phyloP scores from a whole-genome alignment of 768 basidiomycete species.

The Macrolepiota fuliginosa region DNA sequence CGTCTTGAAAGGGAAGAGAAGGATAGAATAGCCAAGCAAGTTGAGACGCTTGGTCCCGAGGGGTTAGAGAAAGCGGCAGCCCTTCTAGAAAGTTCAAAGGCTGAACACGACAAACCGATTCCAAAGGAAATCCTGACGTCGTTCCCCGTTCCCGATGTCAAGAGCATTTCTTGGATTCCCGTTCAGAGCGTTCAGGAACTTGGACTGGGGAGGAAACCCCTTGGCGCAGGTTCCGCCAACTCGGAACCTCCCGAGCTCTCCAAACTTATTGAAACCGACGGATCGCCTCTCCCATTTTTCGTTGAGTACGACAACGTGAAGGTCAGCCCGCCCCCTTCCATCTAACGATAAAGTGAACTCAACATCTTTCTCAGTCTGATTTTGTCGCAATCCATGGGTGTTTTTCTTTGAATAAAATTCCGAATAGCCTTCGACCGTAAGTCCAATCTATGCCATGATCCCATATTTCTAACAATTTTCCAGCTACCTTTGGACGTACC shows the following conservation, averaged over 20 bases:
- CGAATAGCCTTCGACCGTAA: conserved; percentile 75
- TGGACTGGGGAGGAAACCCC: conserved; percentile 42
- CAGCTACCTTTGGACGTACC: conserved; percentile 78
- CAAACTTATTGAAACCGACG: conserved; percentile 67
- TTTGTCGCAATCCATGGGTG: conserved; percentile 82
- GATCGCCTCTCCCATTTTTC: conserved; percentile 74
- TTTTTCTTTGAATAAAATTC: conserved; percentile 73
- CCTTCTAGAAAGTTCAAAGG: conserved; percentile 78
- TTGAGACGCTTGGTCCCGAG: conserved; percentile 68
- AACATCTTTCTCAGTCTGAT: conserved; percentile 62
- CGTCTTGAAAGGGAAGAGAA: conserved; percentile 82
- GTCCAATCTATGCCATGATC: conserved; percentile 19
- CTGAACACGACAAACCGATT: conserved; percentile 80
- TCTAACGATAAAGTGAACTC: background rate
- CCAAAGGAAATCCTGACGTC: conserved; percentile 76
- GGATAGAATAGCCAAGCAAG: conserved; percentile 67
- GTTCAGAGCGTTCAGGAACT: conserved; percentile 62
- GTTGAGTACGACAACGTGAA: conserved; percentile 93
- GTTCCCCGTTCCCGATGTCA: conserved; percentile 91
- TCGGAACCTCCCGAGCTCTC: conserved; percentile 47
- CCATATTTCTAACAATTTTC: background rate
- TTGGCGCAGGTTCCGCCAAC: conserved; percentile 24
- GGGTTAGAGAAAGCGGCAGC: conserved; percentile 72
- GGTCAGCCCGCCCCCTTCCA: conserved; percentile 35
- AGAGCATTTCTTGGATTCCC: conserved; percentile 90